These are phyloP conservation scores for Leishmania aethiopica DNA, from an alignment of 208 protist species.

Conservation along the genomic window DNA sequence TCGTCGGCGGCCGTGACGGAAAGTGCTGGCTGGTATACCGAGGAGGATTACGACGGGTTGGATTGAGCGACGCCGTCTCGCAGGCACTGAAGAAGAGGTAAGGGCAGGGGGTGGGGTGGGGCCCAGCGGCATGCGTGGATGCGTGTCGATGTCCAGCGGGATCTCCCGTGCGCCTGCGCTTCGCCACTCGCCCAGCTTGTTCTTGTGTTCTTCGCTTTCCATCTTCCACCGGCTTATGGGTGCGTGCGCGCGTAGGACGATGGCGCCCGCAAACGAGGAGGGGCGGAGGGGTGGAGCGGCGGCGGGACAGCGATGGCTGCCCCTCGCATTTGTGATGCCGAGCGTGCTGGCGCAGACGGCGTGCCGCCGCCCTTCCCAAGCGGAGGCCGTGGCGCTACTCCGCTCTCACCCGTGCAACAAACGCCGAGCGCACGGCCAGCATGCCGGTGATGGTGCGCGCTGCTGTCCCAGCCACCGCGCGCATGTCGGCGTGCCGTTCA, in stretches of 20 bases:
- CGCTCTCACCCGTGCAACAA: background rate
- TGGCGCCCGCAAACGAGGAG: no score
- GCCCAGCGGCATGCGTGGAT: background rate
- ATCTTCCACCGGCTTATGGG: background rate
- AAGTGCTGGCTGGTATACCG: slow-evolving; percentile 21
- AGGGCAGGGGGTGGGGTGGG: background rate
- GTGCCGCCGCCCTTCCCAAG: background rate
- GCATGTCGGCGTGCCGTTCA: background rate
- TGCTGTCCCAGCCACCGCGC: background rate
- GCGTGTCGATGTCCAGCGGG: background rate
- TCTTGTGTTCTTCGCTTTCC: background rate
- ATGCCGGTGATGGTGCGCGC: background rate
- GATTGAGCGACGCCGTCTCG: slow-evolving; percentile 9
- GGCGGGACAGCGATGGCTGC: background rate
- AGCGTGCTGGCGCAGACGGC: background rate
- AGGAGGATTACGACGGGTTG: slow-evolving; percentile 33
- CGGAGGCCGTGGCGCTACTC: background rate
- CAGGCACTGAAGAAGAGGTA: background rate
- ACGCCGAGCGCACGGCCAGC: background rate
- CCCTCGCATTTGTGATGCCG: background rate
- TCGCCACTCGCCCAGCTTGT: background rate
- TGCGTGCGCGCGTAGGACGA: background rate
- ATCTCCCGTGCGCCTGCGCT: background rate
- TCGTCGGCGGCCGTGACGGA: background rate
- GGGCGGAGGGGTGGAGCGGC: background rate